Evolutionary conservation across 495 filamentous ascomycete genomes (phyloP).

Genomic region (Gamarada debralockiae): DNA sequence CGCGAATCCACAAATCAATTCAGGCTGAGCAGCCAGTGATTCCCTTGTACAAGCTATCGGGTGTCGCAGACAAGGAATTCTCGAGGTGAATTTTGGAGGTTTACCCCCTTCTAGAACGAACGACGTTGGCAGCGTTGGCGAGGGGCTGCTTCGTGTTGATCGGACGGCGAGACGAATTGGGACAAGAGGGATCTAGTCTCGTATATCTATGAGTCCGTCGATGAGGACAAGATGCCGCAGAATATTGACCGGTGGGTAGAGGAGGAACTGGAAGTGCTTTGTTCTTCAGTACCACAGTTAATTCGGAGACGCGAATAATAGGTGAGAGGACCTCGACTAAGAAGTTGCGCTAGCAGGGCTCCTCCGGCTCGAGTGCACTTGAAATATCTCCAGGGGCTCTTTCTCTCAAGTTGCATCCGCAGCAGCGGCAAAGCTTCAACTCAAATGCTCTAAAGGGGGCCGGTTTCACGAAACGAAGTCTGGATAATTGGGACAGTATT

Average conservation of each 20-base stretch:
- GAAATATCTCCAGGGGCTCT: neutral
- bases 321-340: neutral
- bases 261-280: slow-evolving; percentile 14
- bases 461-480: too few species aligned
- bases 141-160: neutral
- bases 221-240: slow-evolving; percentile 15
- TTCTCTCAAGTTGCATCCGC: neutral
- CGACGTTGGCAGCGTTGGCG: slow-evolving; percentile 13
- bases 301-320: slow-evolving; percentile 6
- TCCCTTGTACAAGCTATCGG: neutral
- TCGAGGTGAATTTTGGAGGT: neutral
- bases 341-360: neutral
- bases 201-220: slow-evolving; percentile 8
- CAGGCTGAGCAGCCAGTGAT: neutral
- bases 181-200: neutral
- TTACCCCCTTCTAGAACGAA: slow-evolving; percentile 13
- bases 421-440: neutral
- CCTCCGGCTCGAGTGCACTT: too few species aligned
- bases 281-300: slow-evolving; percentile 1
- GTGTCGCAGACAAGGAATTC: neutral
- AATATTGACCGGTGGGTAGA: neutral
- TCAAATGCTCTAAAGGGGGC: too few species aligned
- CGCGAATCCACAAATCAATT: neutral
- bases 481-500: too few species aligned
- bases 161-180: neutral